Percentiles rank a stretch among this genome's conserved stretches.
These are phyloP conservation scores for Ilyonectria mors-panacis DNA, from an alignment of 2,329 filamentous ascomycete species.

Conservation along the genomic window DNA sequence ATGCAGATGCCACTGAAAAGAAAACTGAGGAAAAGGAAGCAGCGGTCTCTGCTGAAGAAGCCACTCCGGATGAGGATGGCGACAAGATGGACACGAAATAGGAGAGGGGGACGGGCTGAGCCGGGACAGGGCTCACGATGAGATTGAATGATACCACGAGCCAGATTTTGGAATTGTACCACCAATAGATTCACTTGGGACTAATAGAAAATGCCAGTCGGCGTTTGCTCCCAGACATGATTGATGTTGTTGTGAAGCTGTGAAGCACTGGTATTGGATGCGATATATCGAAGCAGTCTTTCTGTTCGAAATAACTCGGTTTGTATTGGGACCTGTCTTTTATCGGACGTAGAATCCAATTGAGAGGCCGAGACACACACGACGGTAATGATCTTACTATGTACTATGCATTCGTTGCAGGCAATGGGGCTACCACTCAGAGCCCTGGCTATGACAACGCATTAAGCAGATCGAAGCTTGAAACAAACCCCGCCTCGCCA, in stretches of 20 bases:
- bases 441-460: too few relatives aligned
- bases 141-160: slow-evolving; percentile 36
- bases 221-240: slow-evolving; percentile 1
- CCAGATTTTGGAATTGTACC: slow-evolving; percentile 22
- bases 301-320: too few relatives aligned
- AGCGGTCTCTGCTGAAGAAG: slow-evolving; percentile 35
- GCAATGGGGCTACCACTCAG: too few relatives aligned
- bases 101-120: not conserved
- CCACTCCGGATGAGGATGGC: slow-evolving; percentile 38
- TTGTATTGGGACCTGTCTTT: too few relatives aligned
- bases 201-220: slow-evolving; percentile 13
- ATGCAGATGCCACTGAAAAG: slow-evolving; percentile 20
- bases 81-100: slow-evolving; percentile 49
- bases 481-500: too few relatives aligned
- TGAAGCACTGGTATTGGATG: not conserved
- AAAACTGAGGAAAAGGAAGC: slow-evolving; percentile 25
- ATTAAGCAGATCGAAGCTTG: too few relatives aligned
- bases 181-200: slow-evolving; percentile 22
- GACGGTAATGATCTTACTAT: not conserved
- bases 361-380: not conserved
- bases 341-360: not conserved
- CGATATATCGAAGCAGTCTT: not conserved
- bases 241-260: not conserved
- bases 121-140: slow-evolving; percentile 22
- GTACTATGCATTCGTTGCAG: not conserved